phyloP scores from a whole-genome alignment of 495 filamentous ascomycete species.

The Tuber borchii region DNA sequence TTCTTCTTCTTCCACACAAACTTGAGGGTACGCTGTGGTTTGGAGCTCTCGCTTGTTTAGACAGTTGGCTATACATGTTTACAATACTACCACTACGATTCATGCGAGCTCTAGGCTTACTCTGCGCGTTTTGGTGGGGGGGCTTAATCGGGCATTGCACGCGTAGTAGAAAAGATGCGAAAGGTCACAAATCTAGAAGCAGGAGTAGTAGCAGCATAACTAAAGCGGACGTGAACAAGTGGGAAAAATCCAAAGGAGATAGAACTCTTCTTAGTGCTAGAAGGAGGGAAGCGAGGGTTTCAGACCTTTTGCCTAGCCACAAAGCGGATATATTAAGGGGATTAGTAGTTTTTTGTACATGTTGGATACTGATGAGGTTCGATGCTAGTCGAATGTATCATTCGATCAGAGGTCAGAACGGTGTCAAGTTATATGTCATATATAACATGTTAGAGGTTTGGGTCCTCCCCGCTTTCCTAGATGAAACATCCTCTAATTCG shows the following conservation, averaged over 20 bases:
- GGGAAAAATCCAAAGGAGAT: conserved; percentile 23
- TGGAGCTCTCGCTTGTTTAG: conserved; percentile 80
- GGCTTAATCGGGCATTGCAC: conserved; percentile 22
- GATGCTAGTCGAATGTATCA: conserved; percentile 99
- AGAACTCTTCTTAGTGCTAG: conserved; percentile 43
- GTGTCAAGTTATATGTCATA: conserved; percentile 97
- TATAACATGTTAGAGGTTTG: conserved; percentile 86
- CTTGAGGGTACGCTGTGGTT: conserved; percentile 85
- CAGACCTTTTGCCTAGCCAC: conserved; percentile 72
- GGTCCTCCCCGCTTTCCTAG: conserved; percentile 3
- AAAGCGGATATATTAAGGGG: conserved; percentile 95
- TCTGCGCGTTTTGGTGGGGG: conserved; percentile 53
- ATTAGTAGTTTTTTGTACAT: conserved; percentile 73
- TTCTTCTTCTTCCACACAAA: conserved; percentile 69
- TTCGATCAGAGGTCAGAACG: conserved; percentile 88
- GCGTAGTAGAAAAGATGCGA: not conserved
- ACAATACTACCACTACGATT: conserved; percentile 91
- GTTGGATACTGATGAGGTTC: conserved; percentile 77
- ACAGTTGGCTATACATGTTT: conserved; percentile 96
- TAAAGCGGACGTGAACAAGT: conserved; percentile 12
- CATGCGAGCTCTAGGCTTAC: conserved; percentile 68
- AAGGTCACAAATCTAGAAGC: conserved; percentile 32
- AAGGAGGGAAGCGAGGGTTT: conserved; percentile 74
- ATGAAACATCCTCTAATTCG: not conserved
- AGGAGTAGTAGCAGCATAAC: conserved; percentile 21